Evolutionary conservation across 1,284 basidiomycete species (phyloP).

Genomic region (Cryptococcus sp.): DNA sequence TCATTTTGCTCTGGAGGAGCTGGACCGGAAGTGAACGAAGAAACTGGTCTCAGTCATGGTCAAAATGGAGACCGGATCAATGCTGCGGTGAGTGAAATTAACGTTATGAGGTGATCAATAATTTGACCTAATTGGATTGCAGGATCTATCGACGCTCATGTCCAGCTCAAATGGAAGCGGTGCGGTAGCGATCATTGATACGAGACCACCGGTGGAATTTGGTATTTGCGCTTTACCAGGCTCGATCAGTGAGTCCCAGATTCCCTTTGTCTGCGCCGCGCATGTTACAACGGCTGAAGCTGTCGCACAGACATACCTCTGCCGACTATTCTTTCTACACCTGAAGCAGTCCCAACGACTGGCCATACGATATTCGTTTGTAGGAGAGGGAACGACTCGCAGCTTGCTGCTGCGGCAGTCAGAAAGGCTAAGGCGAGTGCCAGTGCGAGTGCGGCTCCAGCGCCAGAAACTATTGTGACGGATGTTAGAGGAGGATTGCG

Average conservation of each 20-base stretch:
- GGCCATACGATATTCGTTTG: slow-evolving; percentile 67
- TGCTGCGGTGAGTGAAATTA: slow-evolving; percentile 22
- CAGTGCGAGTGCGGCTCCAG: slow-evolving; percentile 51
- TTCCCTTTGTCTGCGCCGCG: neutral
- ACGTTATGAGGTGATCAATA: neutral
- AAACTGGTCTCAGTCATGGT: slow-evolving; percentile 27
- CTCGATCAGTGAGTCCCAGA: slow-evolving; percentile 68
- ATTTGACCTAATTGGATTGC: slow-evolving; percentile 20
- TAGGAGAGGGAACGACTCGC: slow-evolving; percentile 89
- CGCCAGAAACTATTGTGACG: slow-evolving; percentile 61
- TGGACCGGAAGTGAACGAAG: slow-evolving; percentile 39
- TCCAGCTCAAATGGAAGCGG: neutral
- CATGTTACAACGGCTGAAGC: slow-evolving; percentile 4
- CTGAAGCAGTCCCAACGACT: slow-evolving; percentile 20
- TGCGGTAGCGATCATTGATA: slow-evolving; percentile 66
- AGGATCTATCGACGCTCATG: slow-evolving; percentile 4
- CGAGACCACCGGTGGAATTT: slow-evolving; percentile 77
- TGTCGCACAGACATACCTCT: slow-evolving; percentile 48
- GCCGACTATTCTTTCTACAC: slow-evolving; percentile 31
- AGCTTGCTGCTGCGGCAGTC: slow-evolving; percentile 74
- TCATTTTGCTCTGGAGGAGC: slow-evolving; percentile 65
- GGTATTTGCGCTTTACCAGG: slow-evolving; percentile 78
- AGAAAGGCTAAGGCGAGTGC: slow-evolving; percentile 28
- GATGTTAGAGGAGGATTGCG: slow-evolving; percentile 77
- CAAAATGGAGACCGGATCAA: slow-evolving; percentile 43